Evolutionary conservation across 2,329 filamentous ascomycete species (phyloP), one percentile per base, ranked within the genome.

Genomic region (Fonsecaea monophora): DNA sequence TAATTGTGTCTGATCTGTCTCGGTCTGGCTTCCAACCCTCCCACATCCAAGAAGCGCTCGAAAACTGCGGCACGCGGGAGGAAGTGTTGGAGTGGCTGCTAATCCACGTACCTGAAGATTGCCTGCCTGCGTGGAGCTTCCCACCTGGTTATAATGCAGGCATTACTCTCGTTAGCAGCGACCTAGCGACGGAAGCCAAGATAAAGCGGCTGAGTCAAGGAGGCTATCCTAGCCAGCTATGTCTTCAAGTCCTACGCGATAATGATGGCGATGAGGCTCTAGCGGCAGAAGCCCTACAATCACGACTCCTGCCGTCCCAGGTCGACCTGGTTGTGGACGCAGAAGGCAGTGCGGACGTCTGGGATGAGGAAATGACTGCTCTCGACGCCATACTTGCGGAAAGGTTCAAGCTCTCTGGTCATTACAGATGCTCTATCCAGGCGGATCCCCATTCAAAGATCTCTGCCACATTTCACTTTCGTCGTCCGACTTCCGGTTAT

Each of bases 61-160:
- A 88, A 53, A 88, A 94, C 74, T 97, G 94, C 81, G 96, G 94
- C 77, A 93, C 97, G 76, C 86, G 90, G 35, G 94, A 97, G 76
- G 95, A 99, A 79, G 90, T 92, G 15, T 84, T 99, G 2, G 94
- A 98, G 77, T 99, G 95, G 95, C 85, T 99, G 15, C 85, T 99
- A 57, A 94, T 98, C 60, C 94, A 99, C 78, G 93, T 99, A 2
- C 95, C 95, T 0, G 95, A 99, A 76, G 95, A 99, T 76, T 95
- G 98, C 74, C 82, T 98, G n/a, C 95, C 95, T 0, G 83, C 86
- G 6, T 98, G 94, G 93, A 92, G 92, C 73, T 82, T 99, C 50
- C 95, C 95, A 0, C 94, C 96, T 78, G 91, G 89, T 68, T 99
- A 99, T 77, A 89, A 91, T 10, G 94, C 94, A 34, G 95, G 95